Base-by-base conservation (phyloP, 805 yeast species). In the Wickerhamiella sergipiensis region DNA sequence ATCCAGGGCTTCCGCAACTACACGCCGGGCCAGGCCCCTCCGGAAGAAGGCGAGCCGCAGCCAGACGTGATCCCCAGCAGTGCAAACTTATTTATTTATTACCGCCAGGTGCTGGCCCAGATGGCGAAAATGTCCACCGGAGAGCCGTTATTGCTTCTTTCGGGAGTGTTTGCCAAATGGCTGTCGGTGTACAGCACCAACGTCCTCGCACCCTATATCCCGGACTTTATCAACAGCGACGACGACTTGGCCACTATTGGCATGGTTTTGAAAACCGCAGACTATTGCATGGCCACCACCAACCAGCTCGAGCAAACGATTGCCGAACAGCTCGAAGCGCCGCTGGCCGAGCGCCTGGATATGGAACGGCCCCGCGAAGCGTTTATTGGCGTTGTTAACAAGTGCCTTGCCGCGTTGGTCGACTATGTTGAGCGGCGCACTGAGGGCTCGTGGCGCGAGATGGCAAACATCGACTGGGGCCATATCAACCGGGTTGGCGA, bases 211-310 rank as follows among this genome's bases (percentile, higher is more conserved):
- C 75, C 76, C 17, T 63, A 76, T 47, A 53, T 81, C 29, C 79
- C 85, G 40, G 50, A 38, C 1, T 21, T 53, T 10, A 60, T 67
- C 26, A 74, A 78, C 24, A 68, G 74, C 12, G 67, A 63, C 12
- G 90, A 84, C 56, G 80, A 85, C 0, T 68, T 85, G 18, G 74
- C 73, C 44, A 77, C 83, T 53, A 72, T 85, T 1, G 81, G 92
- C 26, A 69, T 86, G 61, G 75, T 88, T 9, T 67, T 90, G 36
- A 86, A 87, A 58, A 90, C 98, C 0, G 87, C 95, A 0, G 95
- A 90, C 62, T 92, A 89, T 64, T 81, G 95, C 53, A 77, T 85
- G 17, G 72, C 78, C 10, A 92, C 95, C 2, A 77, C 82, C 1
- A 74, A 74, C 12, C 97, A 92, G 62, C 67, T 92, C 45, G 87